Evolutionary conservation across 2,329 filamentous ascomycete species (phyloP), one percentile per base, ranked within the genome.

Genomic region (Sarocladium kiliense): DNA sequence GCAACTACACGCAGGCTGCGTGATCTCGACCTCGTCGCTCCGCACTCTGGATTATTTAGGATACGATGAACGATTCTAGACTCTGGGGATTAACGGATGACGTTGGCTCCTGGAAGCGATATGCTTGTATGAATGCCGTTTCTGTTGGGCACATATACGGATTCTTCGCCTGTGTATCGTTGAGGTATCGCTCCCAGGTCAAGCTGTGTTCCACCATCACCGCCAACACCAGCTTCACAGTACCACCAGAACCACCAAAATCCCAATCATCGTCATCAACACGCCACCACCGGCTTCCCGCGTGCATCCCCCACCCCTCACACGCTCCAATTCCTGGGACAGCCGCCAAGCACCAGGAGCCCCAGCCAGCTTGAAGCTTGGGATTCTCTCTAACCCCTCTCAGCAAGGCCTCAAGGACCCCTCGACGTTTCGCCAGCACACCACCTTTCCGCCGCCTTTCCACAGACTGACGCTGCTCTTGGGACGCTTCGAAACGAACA

Each of bases 231-330:
- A 27, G 25, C 41, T 25, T 25, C 12, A n/a, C 36, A 39, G 7
- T 34, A 34, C 30, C 30, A 34, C n/a, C n/a, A n/a, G n/a, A n/a
- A n/a, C n/a, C n/a, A n/a, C n/a, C 30, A 21, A 23, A 51, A 23
- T 19, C 47, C 47, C 26, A 36, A 51, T 11, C 47, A 51, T 51
- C 47, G 47, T 51, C 47, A 51, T 51, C 47, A 51, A 32, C 47
- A 51, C 47, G 47, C 47, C 47, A 51, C 47, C 27, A 32, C 27
- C n/a, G 18, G 14, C 30, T 51, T 51, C 47, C 30, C 47, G 47
- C 18, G 30, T 36, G 47, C 47, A 51, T 19, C 26, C 47, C 47
- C 27, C 11, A 23, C 14, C 23, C 16, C 18, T 25, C 47, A 16
- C n/a, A 51, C 25, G 39, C 12, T 44, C n/a, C 30, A 36, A 49